Percentiles rank a stretch among this genome's conserved stretches.
phyloP scores from a whole-genome alignment of 306 rosid genomes.

The Alnus rubra region DNA sequence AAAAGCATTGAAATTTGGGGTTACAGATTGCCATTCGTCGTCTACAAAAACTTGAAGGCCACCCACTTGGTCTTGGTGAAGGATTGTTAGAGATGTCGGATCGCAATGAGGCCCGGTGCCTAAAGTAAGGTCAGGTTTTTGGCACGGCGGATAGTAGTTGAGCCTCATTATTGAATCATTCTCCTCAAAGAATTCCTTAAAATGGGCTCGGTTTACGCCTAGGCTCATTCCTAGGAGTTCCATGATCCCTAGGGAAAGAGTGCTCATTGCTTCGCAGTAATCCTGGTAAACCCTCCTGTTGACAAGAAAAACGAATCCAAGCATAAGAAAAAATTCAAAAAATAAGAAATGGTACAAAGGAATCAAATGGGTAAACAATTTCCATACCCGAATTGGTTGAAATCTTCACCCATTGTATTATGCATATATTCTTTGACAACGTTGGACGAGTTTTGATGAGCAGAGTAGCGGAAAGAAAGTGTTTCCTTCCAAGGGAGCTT shows the following conservation, averaged over 20 bases:
- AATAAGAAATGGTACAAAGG: not conserved
- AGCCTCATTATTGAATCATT: constrained; percentile 90
- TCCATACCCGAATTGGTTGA: constrained; percentile 62
- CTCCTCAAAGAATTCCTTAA: constrained; percentile 71
- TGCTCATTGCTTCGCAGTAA: constrained; percentile 85
- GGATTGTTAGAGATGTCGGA: constrained; percentile 92
- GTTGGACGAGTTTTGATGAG: constrained; percentile 30
- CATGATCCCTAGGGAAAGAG: constrained; percentile 89
- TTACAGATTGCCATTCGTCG: constrained; percentile 71
- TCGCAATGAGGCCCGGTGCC: constrained; percentile 99
- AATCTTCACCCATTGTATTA: constrained; percentile 57
- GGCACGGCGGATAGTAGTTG: constrained; percentile 92
- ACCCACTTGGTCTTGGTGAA: constrained; percentile 90
- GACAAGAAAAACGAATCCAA: not conserved
- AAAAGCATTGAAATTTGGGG: constrained; percentile 78
- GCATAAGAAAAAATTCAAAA: not conserved
- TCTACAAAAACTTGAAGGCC: constrained; percentile 91
- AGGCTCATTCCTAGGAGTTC: constrained; percentile 88
- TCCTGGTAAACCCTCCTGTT: constrained; percentile 63
- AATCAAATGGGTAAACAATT: not conserved
- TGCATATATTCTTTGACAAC: constrained; percentile 53
- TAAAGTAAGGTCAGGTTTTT: constrained; percentile 75
- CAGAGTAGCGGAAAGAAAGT: constrained; percentile 63
- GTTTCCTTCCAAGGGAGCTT: constrained; percentile 98
- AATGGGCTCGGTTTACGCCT: constrained; percentile 56